These are phyloP conservation scores for Borealophlyctis nickersoniae DNA, from an alignment of 192 early-diverging fungal species.

Conservation along the genomic window DNA sequence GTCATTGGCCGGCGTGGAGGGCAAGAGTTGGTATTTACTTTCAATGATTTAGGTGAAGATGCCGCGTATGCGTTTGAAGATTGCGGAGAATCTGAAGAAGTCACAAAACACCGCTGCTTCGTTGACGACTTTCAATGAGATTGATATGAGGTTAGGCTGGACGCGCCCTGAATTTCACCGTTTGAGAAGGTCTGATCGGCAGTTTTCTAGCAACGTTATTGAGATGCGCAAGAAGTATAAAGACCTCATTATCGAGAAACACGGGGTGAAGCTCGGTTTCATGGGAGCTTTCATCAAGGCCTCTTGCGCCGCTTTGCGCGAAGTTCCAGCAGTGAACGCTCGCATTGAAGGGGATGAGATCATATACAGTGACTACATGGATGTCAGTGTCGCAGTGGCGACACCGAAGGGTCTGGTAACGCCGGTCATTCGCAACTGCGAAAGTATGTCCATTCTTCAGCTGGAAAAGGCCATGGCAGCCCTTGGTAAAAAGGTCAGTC, in stretches of 20 bases:
- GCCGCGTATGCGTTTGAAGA: constrained; percentile 95
- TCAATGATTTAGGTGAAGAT: constrained; percentile 83
- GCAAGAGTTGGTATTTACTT: too few relatives aligned
- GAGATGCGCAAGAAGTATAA: constrained; percentile 90
- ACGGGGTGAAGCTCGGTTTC: constrained; percentile 96
- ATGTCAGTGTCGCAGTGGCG: constrained; percentile 93
- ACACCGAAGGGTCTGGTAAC: constrained; percentile 99
- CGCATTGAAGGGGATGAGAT: constrained; percentile 89
- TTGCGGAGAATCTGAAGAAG: constrained; percentile 93
- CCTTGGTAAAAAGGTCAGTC: constrained; percentile 71
- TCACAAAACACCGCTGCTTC: constrained; percentile 95
- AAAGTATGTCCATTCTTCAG: constrained; percentile 81
- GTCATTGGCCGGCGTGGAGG: too few relatives aligned
- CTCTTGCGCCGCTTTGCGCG: constrained; percentile 75
- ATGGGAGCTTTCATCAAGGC: constrained; percentile 98
- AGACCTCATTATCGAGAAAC: constrained; percentile 88
- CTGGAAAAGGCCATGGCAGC: constrained; percentile 89
- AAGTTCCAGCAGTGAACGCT: constrained; percentile 92
- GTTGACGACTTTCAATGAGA: constrained; percentile 98
- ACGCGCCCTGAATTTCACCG: not conserved
- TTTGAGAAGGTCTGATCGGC: not conserved
- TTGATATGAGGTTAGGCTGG: constrained; percentile 82
- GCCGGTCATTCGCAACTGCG: constrained; percentile 90
- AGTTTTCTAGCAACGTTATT: constrained; percentile 70
- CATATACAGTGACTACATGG: constrained; percentile 92